Percentiles rank a stretch among this genome's conserved stretches.
Evolutionary conservation across 2,329 filamentous ascomycete species (phyloP).

Genomic region (Catunica adiposa): DNA sequence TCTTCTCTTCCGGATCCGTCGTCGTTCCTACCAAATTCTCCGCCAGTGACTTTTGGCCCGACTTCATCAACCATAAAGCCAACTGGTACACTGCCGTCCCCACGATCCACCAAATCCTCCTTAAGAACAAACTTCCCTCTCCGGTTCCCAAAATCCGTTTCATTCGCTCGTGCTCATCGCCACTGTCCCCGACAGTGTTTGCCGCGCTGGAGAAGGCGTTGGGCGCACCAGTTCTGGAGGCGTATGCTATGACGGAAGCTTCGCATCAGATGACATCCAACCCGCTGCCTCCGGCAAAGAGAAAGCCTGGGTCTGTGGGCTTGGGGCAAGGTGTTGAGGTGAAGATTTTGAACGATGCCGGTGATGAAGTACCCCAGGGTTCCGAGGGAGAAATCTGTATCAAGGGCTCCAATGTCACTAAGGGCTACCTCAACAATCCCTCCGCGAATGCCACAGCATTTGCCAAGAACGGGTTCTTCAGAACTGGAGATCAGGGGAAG

Average conservation of each 20-base stretch:
- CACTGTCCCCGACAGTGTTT: constrained; percentile 66
- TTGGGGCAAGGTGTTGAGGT: constrained; percentile 71
- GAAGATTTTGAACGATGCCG: constrained; percentile 55
- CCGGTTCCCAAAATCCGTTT: constrained; percentile 63
- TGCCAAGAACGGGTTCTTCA: constrained; percentile 63
- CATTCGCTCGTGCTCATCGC: constrained; percentile 65
- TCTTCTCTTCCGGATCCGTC: constrained; percentile 61
- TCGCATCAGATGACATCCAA: constrained; percentile 74
- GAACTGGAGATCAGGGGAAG: constrained; percentile 75
- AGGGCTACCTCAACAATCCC: constrained; percentile 71
- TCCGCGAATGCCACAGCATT: constrained; percentile 60
- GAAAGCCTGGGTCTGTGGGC: constrained; percentile 69
- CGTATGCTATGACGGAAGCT: constrained; percentile 86
- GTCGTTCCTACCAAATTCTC: constrained; percentile 68
- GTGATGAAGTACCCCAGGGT: constrained; percentile 51
- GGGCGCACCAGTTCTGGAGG: constrained; percentile 67
- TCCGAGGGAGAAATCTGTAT: constrained; percentile 71
- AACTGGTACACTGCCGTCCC: constrained; percentile 93
- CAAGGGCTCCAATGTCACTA: constrained; percentile 65
- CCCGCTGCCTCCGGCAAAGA: constrained; percentile 51
- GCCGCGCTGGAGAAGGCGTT: constrained; percentile 61
- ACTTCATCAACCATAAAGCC: constrained; percentile 56
- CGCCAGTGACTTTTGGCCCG: constrained; percentile 64
- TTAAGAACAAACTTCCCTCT: constrained; percentile 52
- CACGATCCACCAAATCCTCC: constrained; percentile 77